Base-by-base conservation (phyloP, 2,329 filamentous ascomycete species). In the Emmonsiellopsis sp. region DNA sequence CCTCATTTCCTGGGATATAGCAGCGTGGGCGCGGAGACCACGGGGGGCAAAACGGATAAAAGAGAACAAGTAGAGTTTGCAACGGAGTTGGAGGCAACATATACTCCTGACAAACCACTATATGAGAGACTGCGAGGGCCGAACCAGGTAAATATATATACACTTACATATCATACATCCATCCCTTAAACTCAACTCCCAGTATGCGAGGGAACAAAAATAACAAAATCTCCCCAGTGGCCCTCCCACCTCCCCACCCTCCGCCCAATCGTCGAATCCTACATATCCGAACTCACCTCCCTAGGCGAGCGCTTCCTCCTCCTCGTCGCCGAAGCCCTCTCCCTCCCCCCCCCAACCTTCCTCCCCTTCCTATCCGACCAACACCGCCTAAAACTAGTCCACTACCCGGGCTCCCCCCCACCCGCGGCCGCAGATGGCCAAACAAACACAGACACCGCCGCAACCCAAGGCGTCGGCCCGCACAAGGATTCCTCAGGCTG, bases 401-500 rank as follows among this genome's bases (percentile, higher is more conserved):
- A 74, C 51, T 83, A 83, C 52, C 78, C 79, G 3, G 67, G 69
- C 15, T 55, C 55, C 9, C 20, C 44, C 7, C 49, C 59, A 67
- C 26, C 0, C 52, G 56, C 2, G 48, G 52, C 51, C 11, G 7
- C 32, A 7, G 20, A 26, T 26, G 20, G 20, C 20, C 20, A 26
- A 26, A 26, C 20, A 26, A 26, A 3, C 20, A 26, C 20, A 26
- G 20, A 15, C 8, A 8, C 35, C 15, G 11, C 35, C 0, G 55
- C 59, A 8, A 43, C 53, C 2, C 80, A 83, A 65, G 81, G 81
- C 1, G 80, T 84, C 1, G 81, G 81, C 0, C 76, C 81, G 0
- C 81, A 84, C 66, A 83, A 83, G 60, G 79, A 82, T 62, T 83
- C 77, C 0, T 82, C 79, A 0, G 81, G 81, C 3, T 84, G 80